Evolutionary conservation across 176 grass and related monocot genomes (phyloP).

Genomic region (Ananas comosus): DNA sequence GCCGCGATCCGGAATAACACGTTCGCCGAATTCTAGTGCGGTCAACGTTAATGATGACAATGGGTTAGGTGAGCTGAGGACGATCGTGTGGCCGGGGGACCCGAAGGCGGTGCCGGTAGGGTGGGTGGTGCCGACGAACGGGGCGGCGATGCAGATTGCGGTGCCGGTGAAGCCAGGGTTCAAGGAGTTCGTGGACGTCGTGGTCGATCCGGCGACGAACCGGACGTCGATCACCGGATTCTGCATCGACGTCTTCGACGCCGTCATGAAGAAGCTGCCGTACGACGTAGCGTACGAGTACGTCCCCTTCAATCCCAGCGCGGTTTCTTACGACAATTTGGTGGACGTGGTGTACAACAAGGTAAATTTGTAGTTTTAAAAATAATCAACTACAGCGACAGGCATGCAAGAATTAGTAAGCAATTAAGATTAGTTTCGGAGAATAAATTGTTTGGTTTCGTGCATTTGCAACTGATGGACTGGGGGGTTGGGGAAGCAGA

Average conservation of each 20-base stretch:
- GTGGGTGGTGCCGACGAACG: conserved; percentile 37
- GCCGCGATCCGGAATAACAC: conserved; percentile 19
- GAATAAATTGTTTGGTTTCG: background rate
- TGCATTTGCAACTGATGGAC: background rate
- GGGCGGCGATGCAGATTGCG: conserved; percentile 27
- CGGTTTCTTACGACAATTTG: conserved; percentile 40
- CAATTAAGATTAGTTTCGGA: too few relatives aligned
- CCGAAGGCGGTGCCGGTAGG: conserved; percentile 22
- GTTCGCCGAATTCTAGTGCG: conserved; percentile 10
- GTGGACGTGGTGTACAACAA: conserved; percentile 42
- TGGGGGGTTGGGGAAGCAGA: conserved; percentile 10
- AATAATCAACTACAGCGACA: too few relatives aligned
- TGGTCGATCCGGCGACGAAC: conserved; percentile 13
- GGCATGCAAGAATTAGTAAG: background rate
- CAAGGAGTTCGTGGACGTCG: conserved; percentile 43
- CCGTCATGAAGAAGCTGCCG: conserved; percentile 29
- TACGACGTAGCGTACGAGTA: conserved; percentile 36
- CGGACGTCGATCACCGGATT: conserved; percentile 27
- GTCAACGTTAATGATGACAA: background rate
- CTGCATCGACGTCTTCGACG: conserved; percentile 56
- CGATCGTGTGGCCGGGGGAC: conserved; percentile 47
- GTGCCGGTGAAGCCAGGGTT: conserved; percentile 41
- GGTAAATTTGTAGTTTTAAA: conserved; percentile 9
- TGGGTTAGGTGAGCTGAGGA: conserved; percentile 15
- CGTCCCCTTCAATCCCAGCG: conserved; percentile 15